These are phyloP conservation scores for Trichoderma cornu-damae DNA, from an alignment of 2,329 filamentous ascomycete species.

Conservation along the genomic window DNA sequence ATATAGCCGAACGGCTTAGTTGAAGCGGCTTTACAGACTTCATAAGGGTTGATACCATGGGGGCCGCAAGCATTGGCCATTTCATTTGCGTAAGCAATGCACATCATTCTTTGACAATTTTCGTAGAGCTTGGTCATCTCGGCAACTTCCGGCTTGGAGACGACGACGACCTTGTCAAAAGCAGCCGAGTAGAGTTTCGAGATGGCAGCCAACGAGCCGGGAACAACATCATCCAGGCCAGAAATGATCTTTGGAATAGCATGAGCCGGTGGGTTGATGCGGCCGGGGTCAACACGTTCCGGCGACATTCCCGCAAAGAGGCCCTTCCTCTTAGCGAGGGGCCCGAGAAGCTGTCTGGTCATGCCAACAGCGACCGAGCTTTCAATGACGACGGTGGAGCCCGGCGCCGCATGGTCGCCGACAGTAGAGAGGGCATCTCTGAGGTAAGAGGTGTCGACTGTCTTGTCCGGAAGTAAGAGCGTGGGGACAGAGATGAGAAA, in stretches of 20 bases:
- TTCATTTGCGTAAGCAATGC: constrained; percentile 51
- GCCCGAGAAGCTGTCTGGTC: constrained; percentile 46
- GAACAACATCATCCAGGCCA: constrained; percentile 43
- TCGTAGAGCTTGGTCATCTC: constrained; percentile 57
- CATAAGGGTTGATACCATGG: constrained; percentile 45
- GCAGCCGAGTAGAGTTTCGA: constrained; percentile 41
- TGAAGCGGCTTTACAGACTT: constrained; percentile 45
- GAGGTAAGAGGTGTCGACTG: constrained; percentile 45
- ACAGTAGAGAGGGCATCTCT: constrained; percentile 41
- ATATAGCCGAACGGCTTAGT: constrained; percentile 52
- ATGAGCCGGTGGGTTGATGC: constrained; percentile 35
- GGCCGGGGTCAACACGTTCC: constrained; percentile 50
- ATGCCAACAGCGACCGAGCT: constrained; percentile 52
- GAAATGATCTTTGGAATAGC: constrained; percentile 51
- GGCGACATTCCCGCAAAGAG: constrained; percentile 49
- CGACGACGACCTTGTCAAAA: constrained; percentile 44
- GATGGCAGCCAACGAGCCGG: constrained; percentile 43
- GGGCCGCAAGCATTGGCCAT: constrained; percentile 49
- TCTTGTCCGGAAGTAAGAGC: constrained; percentile 42
- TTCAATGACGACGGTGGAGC: constrained; percentile 48
- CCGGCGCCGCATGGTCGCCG: constrained; percentile 37
- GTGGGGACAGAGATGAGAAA: constrained; percentile 53
- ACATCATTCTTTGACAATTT: constrained; percentile 53
- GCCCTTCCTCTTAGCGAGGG: constrained; percentile 38
- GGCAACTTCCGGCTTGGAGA: constrained; percentile 49